phyloP scores from a whole-genome alignment of 345 rosid species.

The Hibiscus trionum region DNA sequence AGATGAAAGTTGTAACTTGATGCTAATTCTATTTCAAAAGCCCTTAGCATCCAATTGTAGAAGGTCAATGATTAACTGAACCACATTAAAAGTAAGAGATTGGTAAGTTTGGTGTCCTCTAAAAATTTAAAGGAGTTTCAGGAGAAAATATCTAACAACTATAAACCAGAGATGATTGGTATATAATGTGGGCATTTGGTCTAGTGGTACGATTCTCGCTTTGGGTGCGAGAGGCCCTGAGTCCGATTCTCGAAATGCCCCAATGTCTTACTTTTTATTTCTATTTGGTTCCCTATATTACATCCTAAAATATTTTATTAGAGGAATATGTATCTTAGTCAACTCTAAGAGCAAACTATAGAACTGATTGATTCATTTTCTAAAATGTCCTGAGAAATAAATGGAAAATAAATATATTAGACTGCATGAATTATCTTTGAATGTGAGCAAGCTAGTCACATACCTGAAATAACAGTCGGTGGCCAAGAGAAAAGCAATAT shows the following conservation, averaged over 20 bases:
- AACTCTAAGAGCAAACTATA: neutral
- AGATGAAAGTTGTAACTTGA: neutral
- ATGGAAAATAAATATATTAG: neutral
- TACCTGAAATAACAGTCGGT: neutral
- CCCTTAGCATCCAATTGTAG: neutral
- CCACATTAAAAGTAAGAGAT: no score
- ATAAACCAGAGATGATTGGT: no score
- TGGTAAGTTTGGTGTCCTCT: no score
- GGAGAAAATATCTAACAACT: no score
- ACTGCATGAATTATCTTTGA: neutral
- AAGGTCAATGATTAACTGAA: no score
- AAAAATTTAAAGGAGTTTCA: no score
- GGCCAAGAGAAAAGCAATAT: no score
- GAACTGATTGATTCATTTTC: neutral
- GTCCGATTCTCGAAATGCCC: slow-evolving; percentile 70
- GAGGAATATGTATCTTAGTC: no score
- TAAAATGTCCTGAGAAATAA: no score
- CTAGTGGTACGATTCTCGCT: slow-evolving; percentile 82
- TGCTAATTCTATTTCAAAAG: no score
- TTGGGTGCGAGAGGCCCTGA: slow-evolving; percentile 87
- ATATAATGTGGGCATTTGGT: slow-evolving; percentile 38
- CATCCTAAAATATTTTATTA: no score
- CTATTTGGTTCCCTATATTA: no score
- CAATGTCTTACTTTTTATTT: neutral
- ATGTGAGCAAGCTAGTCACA: neutral